Percentiles rank a stretch among this genome's conserved stretches.
phyloP scores from a whole-genome alignment of 768 basidiomycete species.

The Daedaleopsis sinensis region DNA sequence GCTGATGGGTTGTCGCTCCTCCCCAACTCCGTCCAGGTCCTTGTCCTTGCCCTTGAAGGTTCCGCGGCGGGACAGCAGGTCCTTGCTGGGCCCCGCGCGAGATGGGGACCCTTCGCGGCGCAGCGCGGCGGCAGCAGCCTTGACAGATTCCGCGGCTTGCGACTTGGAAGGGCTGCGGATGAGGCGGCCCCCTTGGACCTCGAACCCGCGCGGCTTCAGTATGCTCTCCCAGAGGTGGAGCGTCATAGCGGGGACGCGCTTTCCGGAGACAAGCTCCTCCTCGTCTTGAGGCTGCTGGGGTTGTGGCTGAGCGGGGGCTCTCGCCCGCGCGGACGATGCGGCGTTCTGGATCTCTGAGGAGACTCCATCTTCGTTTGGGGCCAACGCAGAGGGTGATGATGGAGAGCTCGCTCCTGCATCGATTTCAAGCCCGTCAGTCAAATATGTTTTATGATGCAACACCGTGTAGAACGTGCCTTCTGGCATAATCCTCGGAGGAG shows the following conservation, averaged over 20 bases:
- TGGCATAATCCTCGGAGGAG: constrained; percentile 48
- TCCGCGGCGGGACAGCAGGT: background rate
- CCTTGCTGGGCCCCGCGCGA: constrained; percentile 7
- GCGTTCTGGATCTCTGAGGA: constrained; percentile 21
- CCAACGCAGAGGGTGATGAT: constrained; percentile 24
- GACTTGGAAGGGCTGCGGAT: constrained; percentile 62
- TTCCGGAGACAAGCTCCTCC: constrained; percentile 59
- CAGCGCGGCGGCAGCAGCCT: constrained; percentile 7
- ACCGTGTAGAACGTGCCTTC: constrained; percentile 11
- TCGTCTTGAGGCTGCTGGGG: constrained; percentile 41
- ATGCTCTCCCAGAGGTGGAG: constrained; percentile 74
- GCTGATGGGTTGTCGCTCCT: constrained; percentile 22
- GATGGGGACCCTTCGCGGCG: constrained; percentile 13
- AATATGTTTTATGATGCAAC: background rate
- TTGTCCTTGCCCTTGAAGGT: constrained; percentile 1
- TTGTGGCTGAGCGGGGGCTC: background rate
- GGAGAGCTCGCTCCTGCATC: constrained; percentile 13
- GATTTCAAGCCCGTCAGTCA: background rate
- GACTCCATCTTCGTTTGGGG: constrained; percentile 13
- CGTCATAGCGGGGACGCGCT: constrained; percentile 62
- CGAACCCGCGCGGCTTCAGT: constrained; percentile 68
- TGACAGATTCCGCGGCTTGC: constrained; percentile 5
- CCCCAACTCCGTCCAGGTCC: constrained; percentile 2
- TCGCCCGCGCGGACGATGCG: background rate
- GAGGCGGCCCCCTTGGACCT: constrained; percentile 58